Evolutionary conservation across 2,329 filamentous ascomycete genomes (phyloP), one percentile per base, ranked within the genome.

Genomic region (Nigrospora oryzae): DNA sequence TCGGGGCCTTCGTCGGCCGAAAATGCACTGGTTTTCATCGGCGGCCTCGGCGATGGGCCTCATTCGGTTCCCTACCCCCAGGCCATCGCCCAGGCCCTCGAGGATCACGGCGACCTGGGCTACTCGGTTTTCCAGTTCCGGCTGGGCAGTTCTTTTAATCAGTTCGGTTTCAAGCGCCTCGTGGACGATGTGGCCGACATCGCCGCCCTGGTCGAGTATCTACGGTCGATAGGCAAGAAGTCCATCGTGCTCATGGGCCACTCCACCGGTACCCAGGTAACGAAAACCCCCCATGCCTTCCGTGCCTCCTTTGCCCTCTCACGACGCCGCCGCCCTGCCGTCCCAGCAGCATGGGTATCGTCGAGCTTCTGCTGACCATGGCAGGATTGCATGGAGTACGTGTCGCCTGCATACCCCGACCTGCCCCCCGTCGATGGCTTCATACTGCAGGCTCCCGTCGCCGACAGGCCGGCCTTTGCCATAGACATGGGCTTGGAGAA

Each of bases 401-500:
- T 66, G 16, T 61, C 69, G 43, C 67, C 67, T 19, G 58, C 59
- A 40, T 68, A 68, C 50, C 55, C 69, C 35, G 55, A 56, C 6
- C 63, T 65, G 36, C 65, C 76, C 12, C 75, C 78, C 0, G 66
- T 95, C 2, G 79, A 93, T 48, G 89, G 84, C 33, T 82, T 81
- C 40, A 84, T 95, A 38, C 66, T 95, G 44, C 89, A 95, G 61
- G 88, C 84, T 0, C 82, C 86, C 0, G 82, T 90, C 4, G 87
- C 81, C 2, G 89, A 95, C 61, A 74, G 88, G 30, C 84, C 94
- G 59, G 77, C 74, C 0, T 56, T 85, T 11, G 63, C 63, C 3
- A 57, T 66, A 4, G 57, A 74, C 7, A 64, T 79, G 41, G 60
- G 62, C 1, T 55, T 67, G 5, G 64, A 70, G 6, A 41, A 60